Percentiles rank a stretch among this genome's conserved stretches.
Evolutionary conservation across 352 stramenopile species (phyloP).

Genomic region (Elongisporangium undulatum): DNA sequence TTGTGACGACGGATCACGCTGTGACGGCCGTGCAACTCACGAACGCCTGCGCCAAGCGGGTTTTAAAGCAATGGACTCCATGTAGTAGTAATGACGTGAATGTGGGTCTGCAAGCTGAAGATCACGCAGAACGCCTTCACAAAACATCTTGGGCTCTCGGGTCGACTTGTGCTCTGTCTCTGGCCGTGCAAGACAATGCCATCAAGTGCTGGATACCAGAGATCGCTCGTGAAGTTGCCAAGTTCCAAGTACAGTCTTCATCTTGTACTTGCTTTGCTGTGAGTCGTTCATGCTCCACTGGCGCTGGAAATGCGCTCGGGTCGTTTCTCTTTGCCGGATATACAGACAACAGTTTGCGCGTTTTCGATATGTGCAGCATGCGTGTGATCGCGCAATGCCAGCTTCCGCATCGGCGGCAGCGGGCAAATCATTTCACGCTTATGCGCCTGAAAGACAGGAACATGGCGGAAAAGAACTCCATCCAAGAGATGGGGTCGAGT

Average conservation of each 20-base stretch:
- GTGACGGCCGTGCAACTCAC: background rate
- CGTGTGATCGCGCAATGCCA: conserved; percentile 32
- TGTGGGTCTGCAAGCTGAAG: no score
- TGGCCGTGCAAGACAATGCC: conserved; percentile 10
- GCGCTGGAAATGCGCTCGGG: background rate
- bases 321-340: conserved; percentile 41
- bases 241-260: conserved; percentile 20
- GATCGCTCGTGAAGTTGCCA: conserved; percentile 29
- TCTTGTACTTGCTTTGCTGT: conserved; percentile 36
- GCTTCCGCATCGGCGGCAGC: conserved; percentile 9
- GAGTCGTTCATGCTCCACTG: conserved; percentile 13
- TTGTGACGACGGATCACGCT: background rate
- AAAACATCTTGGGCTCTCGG: conserved; percentile 21
- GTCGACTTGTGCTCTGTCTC: conserved; percentile 29
- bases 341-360: conserved; percentile 35
- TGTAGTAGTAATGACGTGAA: no score
- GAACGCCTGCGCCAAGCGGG: conserved; percentile 7
- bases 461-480: background rate
- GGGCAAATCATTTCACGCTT: background rate
- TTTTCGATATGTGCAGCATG: conserved; percentile 49
- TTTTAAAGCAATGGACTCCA: conserved; percentile 5
- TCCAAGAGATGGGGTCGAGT: conserved; percentile 5
- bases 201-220: conserved; percentile 44
- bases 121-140: background rate
- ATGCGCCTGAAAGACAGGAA: background rate